Conservation (phyloP, 2,329 filamentous ascomycete genomes). For the Claviceps quebecensis region DNA sequence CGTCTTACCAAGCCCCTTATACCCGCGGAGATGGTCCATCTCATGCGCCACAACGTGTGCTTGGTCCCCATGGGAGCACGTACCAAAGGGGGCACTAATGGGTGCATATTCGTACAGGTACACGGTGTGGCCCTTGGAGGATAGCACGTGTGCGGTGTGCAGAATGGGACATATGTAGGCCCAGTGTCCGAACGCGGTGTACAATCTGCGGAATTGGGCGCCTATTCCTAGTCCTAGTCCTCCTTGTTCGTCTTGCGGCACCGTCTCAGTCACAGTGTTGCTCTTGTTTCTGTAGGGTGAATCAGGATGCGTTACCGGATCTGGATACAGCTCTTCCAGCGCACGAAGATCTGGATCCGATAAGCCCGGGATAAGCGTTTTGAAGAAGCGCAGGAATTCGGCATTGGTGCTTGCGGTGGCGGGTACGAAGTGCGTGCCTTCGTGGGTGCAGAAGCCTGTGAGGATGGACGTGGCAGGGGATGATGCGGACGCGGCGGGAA, state of each 20-base stretch:
- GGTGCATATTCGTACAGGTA: slow-evolving; percentile 49
- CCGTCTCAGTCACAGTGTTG: not conserved
- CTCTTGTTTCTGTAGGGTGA: not conserved
- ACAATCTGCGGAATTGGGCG: slow-evolving; percentile 40
- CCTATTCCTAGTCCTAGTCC: slow-evolving; percentile 16
- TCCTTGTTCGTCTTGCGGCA: too few species aligned
- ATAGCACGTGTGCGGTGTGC: slow-evolving; percentile 36
- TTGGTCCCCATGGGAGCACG: slow-evolving; percentile 35
- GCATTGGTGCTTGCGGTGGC: slow-evolving; percentile 27
- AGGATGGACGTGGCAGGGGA: slow-evolving; percentile 28
- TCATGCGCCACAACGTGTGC: slow-evolving; percentile 29
- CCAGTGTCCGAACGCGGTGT: slow-evolving; percentile 49
- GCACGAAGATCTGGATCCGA: slow-evolving; percentile 9
- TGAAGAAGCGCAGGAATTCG: slow-evolving; percentile 48
- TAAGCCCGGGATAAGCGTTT: slow-evolving; percentile 43
- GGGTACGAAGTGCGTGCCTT: slow-evolving; percentile 52
- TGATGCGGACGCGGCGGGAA: not conserved
- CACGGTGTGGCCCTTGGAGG: slow-evolving; percentile 19
- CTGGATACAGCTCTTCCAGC: not conserved
- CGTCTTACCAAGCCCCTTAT: slow-evolving; percentile 21
- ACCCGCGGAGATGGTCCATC: slow-evolving; percentile 17
- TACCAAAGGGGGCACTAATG: slow-evolving; percentile 20
- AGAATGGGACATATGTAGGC: slow-evolving; percentile 51
- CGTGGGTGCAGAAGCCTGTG: slow-evolving; percentile 58
- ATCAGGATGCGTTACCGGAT: not conserved